These are phyloP conservation scores for Solanum piurae DNA, from an alignment of 257 asterid genomes.

Conservation along the genomic window DNA sequence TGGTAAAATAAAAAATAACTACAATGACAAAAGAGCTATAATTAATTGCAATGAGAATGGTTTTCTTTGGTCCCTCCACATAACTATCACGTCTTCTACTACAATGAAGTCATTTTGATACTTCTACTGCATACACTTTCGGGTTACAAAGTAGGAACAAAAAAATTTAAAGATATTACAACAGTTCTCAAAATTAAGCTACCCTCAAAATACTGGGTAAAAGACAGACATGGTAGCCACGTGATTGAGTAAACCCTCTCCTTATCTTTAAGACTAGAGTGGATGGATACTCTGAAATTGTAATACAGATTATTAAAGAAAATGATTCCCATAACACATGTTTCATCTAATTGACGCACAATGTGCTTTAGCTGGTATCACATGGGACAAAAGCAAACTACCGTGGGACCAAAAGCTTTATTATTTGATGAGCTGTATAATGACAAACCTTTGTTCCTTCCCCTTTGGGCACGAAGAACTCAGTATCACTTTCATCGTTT, in stretches of 20 bases:
- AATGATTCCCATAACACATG: neutral
- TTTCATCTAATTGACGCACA: neutral
- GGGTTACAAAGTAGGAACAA: neutral
- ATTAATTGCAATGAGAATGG: neutral
- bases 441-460: conserved; percentile 66
- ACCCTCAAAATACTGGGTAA: neutral
- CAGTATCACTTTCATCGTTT: conserved; percentile 62
- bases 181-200: neutral
- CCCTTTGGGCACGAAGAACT: conserved; percentile 82
- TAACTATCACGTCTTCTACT: neutral
- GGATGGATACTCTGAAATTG: neutral
- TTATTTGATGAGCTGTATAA: neutral
- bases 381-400: neutral
- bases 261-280: neutral
- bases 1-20: neutral
- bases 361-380: neutral
- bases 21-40: neutral
- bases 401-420: neutral
- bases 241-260: neutral
- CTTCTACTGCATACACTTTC: neutral
- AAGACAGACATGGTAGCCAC: neutral
- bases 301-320: neutral
- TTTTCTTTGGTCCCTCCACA: neutral
- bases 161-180: neutral
- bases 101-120: neutral